A percentile compares a stretch with the other conserved stretches of the same genome.
Conservation (phyloP, 2,329 filamentous ascomycete genomes). For the Rugonectria rugulosa region DNA sequence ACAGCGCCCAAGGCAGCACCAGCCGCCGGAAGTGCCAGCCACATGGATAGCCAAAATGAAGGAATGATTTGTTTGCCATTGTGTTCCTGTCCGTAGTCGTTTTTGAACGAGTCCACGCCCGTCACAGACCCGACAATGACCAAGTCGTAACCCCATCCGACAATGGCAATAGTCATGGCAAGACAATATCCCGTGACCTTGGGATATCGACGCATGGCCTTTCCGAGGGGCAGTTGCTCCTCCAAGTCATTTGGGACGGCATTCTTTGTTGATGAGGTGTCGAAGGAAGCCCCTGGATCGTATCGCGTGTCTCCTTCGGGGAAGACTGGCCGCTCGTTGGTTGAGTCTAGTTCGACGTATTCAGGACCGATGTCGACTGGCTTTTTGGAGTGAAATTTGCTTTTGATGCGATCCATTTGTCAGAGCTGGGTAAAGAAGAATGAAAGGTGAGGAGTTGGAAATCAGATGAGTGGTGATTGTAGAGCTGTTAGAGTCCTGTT, state of each 20-base stretch:
- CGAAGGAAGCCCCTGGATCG: background rate
- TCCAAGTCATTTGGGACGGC: conserved; percentile 12
- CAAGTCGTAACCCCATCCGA: conserved; percentile 43
- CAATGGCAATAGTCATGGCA: conserved; percentile 36
- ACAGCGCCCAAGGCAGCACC: conserved; percentile 37
- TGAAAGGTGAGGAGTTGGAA: too few species aligned
- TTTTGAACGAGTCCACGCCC: conserved; percentile 39
- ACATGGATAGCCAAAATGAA: conserved; percentile 38
- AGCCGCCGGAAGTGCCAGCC: conserved; percentile 34
- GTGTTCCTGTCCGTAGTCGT: conserved; percentile 38
- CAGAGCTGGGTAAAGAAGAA: background rate
- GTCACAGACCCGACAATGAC: conserved; percentile 39
- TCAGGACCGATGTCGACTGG: conserved; percentile 20
- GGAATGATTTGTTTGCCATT: conserved; percentile 37
- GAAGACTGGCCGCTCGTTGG: conserved; percentile 14
- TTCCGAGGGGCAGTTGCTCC: conserved; percentile 31
- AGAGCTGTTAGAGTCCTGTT: background rate
- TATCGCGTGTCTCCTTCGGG: conserved; percentile 11
- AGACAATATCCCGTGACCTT: conserved; percentile 39
- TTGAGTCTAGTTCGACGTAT: conserved; percentile 6
- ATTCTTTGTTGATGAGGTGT: background rate
- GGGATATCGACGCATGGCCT: conserved; percentile 38
- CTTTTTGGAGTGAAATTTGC: background rate
- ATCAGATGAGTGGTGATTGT: background rate
- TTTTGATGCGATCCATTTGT: background rate